Evolutionary conservation across 345 rosid species (phyloP), one percentile per base, ranked within the genome.

Genomic region (Gossypium herbaceum): DNA sequence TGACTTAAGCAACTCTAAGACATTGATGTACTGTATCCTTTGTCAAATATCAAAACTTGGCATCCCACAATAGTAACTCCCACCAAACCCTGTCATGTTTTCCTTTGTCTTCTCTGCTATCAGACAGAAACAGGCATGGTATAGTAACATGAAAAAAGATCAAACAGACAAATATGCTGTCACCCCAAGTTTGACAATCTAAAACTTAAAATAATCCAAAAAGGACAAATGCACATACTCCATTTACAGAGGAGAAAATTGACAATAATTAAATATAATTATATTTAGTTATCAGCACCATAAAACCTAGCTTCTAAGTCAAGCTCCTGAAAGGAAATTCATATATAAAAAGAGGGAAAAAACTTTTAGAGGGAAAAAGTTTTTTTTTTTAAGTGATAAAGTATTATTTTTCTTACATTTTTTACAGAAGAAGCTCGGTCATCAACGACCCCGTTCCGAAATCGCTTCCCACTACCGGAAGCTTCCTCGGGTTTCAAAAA

Each of bases 391-490:
- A 20, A 69, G 27, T 79, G 57, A 25, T 2, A 47, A 73, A 71
- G 25, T 4, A 15, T 19, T 39, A 12, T 12, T 12, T 11, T 65
- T 47, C 92, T 90, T 78, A 95, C 99, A 84, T 87, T 90, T 85
- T 90, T 93, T 25, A 90, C 82, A 3, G 87, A 69, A 63, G 91
- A 74, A 78, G 82, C 84, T 79, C 94, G 84, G 52, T 89, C 91
- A 62, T 89, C 91, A 67, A 87, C 84, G 57, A 89, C 86, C 13
- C 86, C 94, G 48, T 89, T 92, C 0, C 85, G 88, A 60, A 86
- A 90, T 29, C 94, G 88, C 80, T 88, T 95, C n/a, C 89, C 90
- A 51, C 91, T 91, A 45, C 90, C 94, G 41, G 92, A 91, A 2
- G 82, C 94, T 7, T 86, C 98, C 73, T 90, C 93, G 63, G 90